Evolutionary conservation across 1,139 yeast species (phyloP).

Genomic region (Pichiaceae sp.): DNA sequence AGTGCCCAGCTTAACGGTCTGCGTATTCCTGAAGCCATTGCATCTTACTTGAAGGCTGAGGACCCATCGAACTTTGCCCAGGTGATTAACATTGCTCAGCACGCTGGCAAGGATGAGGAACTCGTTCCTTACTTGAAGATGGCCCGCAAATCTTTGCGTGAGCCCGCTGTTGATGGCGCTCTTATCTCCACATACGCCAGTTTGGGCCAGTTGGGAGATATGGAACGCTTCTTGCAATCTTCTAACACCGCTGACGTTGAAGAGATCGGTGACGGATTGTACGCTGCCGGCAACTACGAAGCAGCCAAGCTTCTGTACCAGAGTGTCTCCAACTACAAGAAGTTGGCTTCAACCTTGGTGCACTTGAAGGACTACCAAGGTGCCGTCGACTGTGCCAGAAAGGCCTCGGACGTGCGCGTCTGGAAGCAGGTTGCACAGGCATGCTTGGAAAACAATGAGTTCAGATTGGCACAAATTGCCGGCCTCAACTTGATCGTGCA

Average conservation of each 20-base stretch:
- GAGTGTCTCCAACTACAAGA: conserved; percentile 87
- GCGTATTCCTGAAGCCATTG: conserved; percentile 86
- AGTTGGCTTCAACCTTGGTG: conserved; percentile 90
- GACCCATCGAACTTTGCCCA: conserved; percentile 88
- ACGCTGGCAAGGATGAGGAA: conserved; percentile 94
- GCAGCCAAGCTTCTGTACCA: conserved; percentile 88
- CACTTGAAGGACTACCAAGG: conserved; percentile 87
- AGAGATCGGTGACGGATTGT: conserved; percentile 84
- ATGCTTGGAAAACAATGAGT: conserved; percentile 90
- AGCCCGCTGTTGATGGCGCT: conserved; percentile 89
- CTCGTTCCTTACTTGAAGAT: conserved; percentile 76
- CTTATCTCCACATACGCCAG: conserved; percentile 81
- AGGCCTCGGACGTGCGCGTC: conserved; percentile 86
- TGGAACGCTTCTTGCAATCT: conserved; percentile 76
- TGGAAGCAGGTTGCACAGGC: conserved; percentile 98
- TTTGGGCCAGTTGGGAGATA: conserved; percentile 65
- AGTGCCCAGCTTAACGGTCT: conserved; percentile 92
- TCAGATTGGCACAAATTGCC: conserved; percentile 96
- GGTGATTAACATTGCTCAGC: conserved; percentile 91
- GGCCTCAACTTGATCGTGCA: conserved; percentile 95
- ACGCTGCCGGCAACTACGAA: conserved; percentile 73
- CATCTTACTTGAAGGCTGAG: conserved; percentile 80
- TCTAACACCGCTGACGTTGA: conserved; percentile 93
- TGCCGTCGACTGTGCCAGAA: conserved; percentile 98
- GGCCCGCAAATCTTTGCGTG: conserved; percentile 93